Evolutionary conservation across 192 early-diverging fungal species (phyloP).

Genomic region (Coemansia sp.): DNA sequence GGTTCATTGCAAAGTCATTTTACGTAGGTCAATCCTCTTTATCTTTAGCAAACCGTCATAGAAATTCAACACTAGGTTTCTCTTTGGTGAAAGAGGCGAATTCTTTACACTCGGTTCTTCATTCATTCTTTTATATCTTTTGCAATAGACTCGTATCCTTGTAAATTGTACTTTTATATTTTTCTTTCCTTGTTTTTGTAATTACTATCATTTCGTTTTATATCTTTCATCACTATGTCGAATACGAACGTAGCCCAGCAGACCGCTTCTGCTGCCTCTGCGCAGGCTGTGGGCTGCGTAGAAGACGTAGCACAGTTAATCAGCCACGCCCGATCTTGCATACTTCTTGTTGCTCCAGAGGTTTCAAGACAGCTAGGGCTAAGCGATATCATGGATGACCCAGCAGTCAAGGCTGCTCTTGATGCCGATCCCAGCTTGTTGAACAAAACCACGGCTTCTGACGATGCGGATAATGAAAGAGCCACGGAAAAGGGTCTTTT

Average conservation of each 20-base stretch:
- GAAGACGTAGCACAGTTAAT: constrained; percentile 8
- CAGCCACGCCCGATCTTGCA: constrained; percentile 24
- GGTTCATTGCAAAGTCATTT: neutral
- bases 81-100: neutral
- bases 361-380: constrained; percentile 9
- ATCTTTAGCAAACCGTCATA: neutral
- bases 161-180: constrained; percentile 17
- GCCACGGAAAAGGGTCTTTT: neutral
- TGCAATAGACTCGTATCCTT: neutral
- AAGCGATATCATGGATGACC: constrained; percentile 8
- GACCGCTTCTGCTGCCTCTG: neutral
- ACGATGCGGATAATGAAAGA: neutral
- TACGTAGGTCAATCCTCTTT: neutral
- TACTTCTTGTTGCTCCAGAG: constrained; percentile 25
- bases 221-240: neutral
- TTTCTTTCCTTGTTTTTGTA: constrained; percentile 1
- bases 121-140: neutral
- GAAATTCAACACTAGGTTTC: neutral
- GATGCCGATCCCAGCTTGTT: neutral
- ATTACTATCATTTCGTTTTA: constrained; percentile 1
- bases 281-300: neutral
- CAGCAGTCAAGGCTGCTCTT: constrained; percentile 8
- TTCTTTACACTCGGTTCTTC: neutral
- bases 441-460: no score
- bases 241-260: neutral